A percentile compares a stretch with the other conserved stretches of the same genome.
Conservation (phyloP, 2,329 filamentous ascomycete species). For the Metarhizium rileyi region DNA sequence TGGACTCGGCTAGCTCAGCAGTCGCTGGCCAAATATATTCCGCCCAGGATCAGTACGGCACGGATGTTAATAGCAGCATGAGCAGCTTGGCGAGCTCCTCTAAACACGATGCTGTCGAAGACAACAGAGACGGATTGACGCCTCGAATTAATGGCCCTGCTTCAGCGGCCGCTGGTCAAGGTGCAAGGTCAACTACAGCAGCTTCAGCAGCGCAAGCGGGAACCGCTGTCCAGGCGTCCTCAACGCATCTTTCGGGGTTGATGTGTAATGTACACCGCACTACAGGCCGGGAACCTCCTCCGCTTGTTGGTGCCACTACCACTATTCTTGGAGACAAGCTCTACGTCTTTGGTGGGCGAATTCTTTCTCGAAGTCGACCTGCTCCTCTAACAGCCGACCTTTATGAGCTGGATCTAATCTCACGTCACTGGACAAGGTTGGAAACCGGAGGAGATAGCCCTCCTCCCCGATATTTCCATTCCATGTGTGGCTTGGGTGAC, state of each 20-base stretch:
- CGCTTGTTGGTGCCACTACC: slow-evolving; percentile 88
- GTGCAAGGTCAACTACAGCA: slow-evolving; percentile 10
- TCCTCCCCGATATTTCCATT: slow-evolving; percentile 92
- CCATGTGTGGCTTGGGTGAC: slow-evolving; percentile 85
- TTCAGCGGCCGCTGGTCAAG: slow-evolving; percentile 38
- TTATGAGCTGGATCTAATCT: slow-evolving; percentile 86
- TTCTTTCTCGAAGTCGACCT: slow-evolving; percentile 74
- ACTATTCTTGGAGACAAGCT: slow-evolving; percentile 92
- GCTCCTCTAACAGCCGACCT: slow-evolving; percentile 76
- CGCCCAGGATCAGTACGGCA: slow-evolving; percentile 19
- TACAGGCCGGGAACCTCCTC: slow-evolving; percentile 82
- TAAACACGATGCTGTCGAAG: slow-evolving; percentile 37
- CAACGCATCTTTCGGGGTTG: slow-evolving; percentile 52
- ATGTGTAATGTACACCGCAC: slow-evolving; percentile 73
- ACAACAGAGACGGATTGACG: slow-evolving; percentile 34
- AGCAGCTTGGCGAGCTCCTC: slow-evolving; percentile 31
- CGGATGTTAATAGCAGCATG: slow-evolving; percentile 37
- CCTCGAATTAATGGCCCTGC: slow-evolving; percentile 43
- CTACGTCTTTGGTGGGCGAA: slow-evolving; percentile 89
- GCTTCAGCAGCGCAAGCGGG: slow-evolving; percentile 18
- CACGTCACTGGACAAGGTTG: slow-evolving; percentile 86
- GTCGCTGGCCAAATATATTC: slow-evolving; percentile 27
- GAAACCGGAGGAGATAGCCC: slow-evolving; percentile 79
- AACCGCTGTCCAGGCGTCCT: slow-evolving; percentile 37
- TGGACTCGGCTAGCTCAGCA: slow-evolving; percentile 34